Percentiles rank a stretch among this genome's conserved stretches.
Evolutionary conservation across 2,329 filamentous ascomycete genomes (phyloP).

Genomic region (Fusarium longipes): DNA sequence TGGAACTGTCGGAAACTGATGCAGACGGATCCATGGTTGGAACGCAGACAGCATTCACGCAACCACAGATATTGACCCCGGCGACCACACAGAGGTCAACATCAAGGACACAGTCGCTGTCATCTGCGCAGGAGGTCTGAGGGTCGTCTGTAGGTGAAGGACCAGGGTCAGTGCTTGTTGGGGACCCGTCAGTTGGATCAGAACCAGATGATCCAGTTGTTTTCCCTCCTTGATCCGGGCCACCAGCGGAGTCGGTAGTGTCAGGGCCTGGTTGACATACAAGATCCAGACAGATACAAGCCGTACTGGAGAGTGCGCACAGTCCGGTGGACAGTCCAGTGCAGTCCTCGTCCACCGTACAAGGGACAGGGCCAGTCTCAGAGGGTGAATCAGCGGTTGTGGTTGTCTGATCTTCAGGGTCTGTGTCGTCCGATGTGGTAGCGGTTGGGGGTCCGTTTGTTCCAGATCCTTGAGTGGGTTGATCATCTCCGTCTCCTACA

Average conservation of each 20-base stretch:
- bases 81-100: conserved; percentile 2
- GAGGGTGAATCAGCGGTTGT: background rate
- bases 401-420: conserved; percentile 2
- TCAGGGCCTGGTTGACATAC: conserved; percentile 9
- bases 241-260: background rate
- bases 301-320: background rate
- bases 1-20: background rate
- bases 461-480: background rate
- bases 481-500: background rate
- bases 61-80: conserved; percentile 18
- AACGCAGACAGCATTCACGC: conserved; percentile 6
- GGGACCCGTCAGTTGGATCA: background rate
- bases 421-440: background rate
- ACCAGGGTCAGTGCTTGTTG: background rate
- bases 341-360: conserved; percentile 9
- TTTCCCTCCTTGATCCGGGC: background rate
- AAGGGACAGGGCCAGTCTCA: background rate
- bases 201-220: background rate
- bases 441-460: background rate
- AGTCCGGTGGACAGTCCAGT: background rate
- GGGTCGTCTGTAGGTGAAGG: background rate
- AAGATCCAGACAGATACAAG: conserved; percentile 8
- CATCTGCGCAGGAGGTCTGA: conserved; percentile 9
- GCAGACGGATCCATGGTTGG: background rate
- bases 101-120: conserved; percentile 9